Base-by-base conservation (phyloP, 805 yeast genomes). In the Metschnikowia arizonensis region DNA sequence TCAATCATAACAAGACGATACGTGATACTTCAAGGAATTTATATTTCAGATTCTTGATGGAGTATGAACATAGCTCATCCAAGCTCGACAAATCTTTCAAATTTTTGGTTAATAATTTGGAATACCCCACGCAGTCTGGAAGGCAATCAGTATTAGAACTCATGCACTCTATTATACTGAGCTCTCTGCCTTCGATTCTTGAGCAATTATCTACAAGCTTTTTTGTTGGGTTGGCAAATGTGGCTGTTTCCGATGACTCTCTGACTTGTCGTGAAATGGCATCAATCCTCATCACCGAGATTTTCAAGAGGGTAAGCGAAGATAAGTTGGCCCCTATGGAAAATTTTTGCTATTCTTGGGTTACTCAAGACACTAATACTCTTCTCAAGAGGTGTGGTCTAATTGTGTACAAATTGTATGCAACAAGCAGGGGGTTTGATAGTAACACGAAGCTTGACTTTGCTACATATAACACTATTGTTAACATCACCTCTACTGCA, bases 1-100 rank as follows among this genome's bases (percentile, higher is more conserved):
- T 96, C 1, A 88, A 86, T 63, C 96, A 88, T 47, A 74, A 91
- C 2, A 78, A 78, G 41, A 88, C 83, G 57, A 86, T 88, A 43
- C 76, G 98, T 47, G 90, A 85, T 55, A 82, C 85, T 63, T 81
- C 97, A 7, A 77, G 98, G 64, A 78, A 87, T 52, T 81, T 85
- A 1, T 93, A 81, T 60, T 85, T 81, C 62, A 89, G 83, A 56
- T 93, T 93, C 56, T 66, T 93, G 58, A 85, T 88, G 85, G 96
- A 89, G 56, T 93, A 87, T 59, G 98, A 96, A 56, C 97, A 91
- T 67, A 89, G 98, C 26, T 76, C 82, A 55, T 89, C 91, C 3
- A 78, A 88, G 52, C 62, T 93, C 39, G 93, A 86, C 51, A 86
- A 83, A 55, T 95, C 88, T 52, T 83, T 91, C 65, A 81, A 83